Conservation (phyloP, 805 yeast species). For the Kodamaea neixiangensis region DNA sequence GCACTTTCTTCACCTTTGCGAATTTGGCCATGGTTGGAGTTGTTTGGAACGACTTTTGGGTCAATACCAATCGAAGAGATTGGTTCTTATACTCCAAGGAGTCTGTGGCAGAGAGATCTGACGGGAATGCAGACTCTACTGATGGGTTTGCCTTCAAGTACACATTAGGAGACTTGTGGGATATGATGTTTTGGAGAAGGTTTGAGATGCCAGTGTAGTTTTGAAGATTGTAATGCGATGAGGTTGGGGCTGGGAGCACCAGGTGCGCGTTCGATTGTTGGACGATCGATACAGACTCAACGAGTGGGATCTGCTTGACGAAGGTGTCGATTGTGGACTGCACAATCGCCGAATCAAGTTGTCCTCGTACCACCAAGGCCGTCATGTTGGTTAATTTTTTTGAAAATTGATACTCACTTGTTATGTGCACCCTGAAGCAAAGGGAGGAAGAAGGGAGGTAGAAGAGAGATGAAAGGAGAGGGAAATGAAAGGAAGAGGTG, state of each 20-base stretch:
- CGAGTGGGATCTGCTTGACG: not conserved
- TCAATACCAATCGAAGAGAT: conserved; percentile 7
- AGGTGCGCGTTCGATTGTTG: not conserved
- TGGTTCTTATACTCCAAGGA: conserved; percentile 7
- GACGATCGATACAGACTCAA: conserved; percentile 2
- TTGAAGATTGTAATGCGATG: not conserved
- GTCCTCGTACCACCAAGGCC: not conserved
- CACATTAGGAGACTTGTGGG: not conserved
- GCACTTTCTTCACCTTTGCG: conserved; percentile 13
- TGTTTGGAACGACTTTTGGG: conserved; percentile 9
- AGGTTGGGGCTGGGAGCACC: conserved; percentile 1
- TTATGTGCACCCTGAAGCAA: too few relatives aligned
- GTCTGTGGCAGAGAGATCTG: not conserved
- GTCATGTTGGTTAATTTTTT: not conserved
- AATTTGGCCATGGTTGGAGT: conserved; percentile 12
- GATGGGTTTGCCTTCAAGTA: conserved; percentile 9
- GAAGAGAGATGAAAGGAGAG: too few relatives aligned
- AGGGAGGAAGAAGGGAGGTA: too few relatives aligned
- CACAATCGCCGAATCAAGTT: not conserved
- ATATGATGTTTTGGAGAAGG: not conserved
- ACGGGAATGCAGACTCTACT: not conserved
- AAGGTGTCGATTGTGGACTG: not conserved
- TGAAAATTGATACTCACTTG: too few relatives aligned
- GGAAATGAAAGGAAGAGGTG: too few relatives aligned
- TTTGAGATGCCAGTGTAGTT: not conserved